phyloP scores from a whole-genome alignment of 2,329 filamentous ascomycete species.

The Cucurbitaria berberidis region DNA sequence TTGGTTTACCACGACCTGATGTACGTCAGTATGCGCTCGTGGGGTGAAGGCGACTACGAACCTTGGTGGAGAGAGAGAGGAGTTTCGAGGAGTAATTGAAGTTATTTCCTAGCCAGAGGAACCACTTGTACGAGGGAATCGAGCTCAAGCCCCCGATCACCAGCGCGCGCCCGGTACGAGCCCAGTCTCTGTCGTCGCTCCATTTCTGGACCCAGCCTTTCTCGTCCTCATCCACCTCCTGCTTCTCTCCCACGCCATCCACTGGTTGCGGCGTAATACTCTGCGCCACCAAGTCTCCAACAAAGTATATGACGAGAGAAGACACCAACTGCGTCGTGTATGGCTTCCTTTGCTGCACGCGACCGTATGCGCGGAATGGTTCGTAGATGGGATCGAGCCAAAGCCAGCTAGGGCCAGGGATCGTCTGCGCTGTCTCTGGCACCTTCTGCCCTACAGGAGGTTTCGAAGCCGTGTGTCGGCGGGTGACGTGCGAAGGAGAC shows the following conservation, averaged over 20 bases:
- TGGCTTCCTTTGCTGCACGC: constrained; percentile 73
- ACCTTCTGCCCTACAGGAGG: constrained; percentile 26
- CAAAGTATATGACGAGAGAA: constrained; percentile 77
- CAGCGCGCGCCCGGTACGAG: constrained; percentile 72
- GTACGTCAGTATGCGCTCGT: constrained; percentile 2
- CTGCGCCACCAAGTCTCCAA: constrained; percentile 80
- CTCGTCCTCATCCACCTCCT: constrained; percentile 27
- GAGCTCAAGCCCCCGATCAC: constrained; percentile 74
- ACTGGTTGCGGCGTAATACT: constrained; percentile 54
- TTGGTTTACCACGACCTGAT: constrained; percentile 75
- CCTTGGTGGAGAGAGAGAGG: constrained; percentile 74
- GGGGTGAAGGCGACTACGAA: constrained; percentile 6
- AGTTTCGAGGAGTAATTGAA: constrained; percentile 83
- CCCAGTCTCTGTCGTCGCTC: constrained; percentile 53
- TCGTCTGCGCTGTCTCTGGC: constrained; percentile 33
- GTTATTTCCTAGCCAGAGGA: constrained; percentile 74
- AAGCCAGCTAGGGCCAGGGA: constrained; percentile 53
- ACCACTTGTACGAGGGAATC: constrained; percentile 86
- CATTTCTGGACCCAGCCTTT: constrained; percentile 47
- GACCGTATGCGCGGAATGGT: constrained; percentile 65
- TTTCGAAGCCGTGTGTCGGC: constrained; percentile 26
- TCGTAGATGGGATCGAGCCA: constrained; percentile 55
- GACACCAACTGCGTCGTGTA: constrained; percentile 80
- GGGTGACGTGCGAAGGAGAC: constrained; percentile 16
- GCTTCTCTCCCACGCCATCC: constrained; percentile 15